Base-by-base conservation (phyloP, 2,329 filamentous ascomycete genomes). In the Hansfordia pulvinata region DNA sequence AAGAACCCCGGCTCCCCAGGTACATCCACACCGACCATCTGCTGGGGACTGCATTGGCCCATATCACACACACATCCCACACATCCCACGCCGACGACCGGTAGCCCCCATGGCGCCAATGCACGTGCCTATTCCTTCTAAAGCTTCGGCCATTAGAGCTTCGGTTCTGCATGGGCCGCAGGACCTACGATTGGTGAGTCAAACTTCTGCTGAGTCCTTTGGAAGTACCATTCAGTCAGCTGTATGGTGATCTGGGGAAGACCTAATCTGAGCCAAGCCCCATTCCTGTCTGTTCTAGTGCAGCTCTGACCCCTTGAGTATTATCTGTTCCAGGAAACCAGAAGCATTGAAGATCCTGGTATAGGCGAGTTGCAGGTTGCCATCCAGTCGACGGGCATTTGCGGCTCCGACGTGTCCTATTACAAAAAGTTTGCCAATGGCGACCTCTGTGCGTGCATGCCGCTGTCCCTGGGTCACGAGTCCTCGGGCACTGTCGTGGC, bases 381-480 rank as follows among this genome's bases (percentile, higher is more conserved):
- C 38, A 60, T 80, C 47, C 68, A 66, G 40, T 63, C 68, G 6
- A 79, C 75, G 14, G 74, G 75, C 19, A 72, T 80, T 39, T 80
- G 75, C 46, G 75, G 75, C 30, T 78, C 72, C 6, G 75, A 80
- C 48, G 66, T 78, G 28, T 71, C 70, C 28, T 80, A 80, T 50
- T 80, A 76, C 56, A 76, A 69, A 47, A 76, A 77, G 41, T 78
- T 77, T 43, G 70, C 72, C 50, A 80, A 80, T 42, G 75, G 75
- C 23, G 73, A 77, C 47, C 62, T 80, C 26, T 74, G 73, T 39
- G 72, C 70, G 24, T 73, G 69, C 36, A 62, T 66, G 33, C 75
- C 76, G 16, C 53, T 80, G 17, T 75, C 70, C 5, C 60, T 79
- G 3, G 69, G 69, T n/a, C 67, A 74, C 38, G 68, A 74, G 46